These are phyloP conservation scores for Amanita exitialis DNA, from an alignment of 768 basidiomycete species.

Conservation along the genomic window DNA sequence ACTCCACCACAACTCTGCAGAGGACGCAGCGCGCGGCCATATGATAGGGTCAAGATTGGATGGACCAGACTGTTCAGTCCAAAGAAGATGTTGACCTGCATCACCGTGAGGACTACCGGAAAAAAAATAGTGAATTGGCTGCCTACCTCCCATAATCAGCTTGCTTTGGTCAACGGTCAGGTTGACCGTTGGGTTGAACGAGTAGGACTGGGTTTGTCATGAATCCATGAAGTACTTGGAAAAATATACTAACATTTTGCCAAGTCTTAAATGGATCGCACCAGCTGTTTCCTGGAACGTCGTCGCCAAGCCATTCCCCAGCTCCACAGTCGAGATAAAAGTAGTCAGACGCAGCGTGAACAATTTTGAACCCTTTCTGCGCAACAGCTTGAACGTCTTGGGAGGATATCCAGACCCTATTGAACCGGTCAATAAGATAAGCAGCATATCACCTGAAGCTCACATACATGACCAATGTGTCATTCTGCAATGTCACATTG, in stretches of 20 bases:
- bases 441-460: background rate
- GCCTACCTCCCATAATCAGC: constrained; percentile 59
- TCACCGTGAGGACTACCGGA: background rate
- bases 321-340: constrained; percentile 78
- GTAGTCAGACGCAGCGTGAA: constrained; percentile 68
- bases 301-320: constrained; percentile 59
- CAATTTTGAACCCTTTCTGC: constrained; percentile 43
- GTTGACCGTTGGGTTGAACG: constrained; percentile 63
- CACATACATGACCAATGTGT: constrained; percentile 48
- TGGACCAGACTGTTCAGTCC: constrained; percentile 65
- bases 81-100: constrained; percentile 54
- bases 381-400: constrained; percentile 46
- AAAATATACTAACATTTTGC: constrained; percentile 39
- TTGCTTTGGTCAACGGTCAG: constrained; percentile 37
- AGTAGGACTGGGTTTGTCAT: constrained; percentile 31
- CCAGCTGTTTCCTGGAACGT: constrained; percentile 47
- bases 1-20: constrained; percentile 74
- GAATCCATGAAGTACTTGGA: background rate
- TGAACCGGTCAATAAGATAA: background rate
- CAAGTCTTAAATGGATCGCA: constrained; percentile 77
- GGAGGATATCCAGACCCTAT: constrained; percentile 59
- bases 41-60: constrained; percentile 54
- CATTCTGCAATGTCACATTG: constrained; percentile 30
- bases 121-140: background rate
- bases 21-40: constrained; percentile 69